Percentiles rank a stretch among this genome's conserved stretches.
These are phyloP conservation scores for Solanum megistacrolobum DNA, from an alignment of 257 asterid genomes.

Conservation along the genomic window DNA sequence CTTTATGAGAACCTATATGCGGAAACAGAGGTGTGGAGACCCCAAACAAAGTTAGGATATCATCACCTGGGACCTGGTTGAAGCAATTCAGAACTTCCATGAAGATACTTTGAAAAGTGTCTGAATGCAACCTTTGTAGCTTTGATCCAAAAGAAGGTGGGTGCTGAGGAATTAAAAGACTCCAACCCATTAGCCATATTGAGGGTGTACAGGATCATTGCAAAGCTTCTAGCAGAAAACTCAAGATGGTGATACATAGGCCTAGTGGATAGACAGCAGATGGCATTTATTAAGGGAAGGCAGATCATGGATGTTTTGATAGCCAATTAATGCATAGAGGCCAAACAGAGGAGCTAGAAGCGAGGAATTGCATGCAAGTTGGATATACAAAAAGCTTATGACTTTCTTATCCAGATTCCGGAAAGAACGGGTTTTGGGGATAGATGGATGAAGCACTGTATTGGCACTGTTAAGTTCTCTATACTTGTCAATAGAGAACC, in stretches of 20 bases:
- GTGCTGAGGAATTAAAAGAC: background rate
- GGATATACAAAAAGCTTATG: background rate
- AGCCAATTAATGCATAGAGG: background rate
- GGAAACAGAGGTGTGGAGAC: background rate
- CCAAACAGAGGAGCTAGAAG: background rate
- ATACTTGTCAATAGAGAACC: background rate
- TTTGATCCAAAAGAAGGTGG: background rate
- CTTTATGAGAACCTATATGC: background rate
- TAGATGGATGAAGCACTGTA: background rate
- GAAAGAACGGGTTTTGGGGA: background rate
- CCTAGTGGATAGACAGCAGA: background rate
- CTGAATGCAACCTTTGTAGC: background rate
- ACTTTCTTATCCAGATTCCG: background rate
- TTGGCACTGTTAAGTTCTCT: background rate
- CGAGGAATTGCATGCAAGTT: background rate
- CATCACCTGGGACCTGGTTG: background rate
- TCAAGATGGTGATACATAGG: background rate
- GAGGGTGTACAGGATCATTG: background rate
- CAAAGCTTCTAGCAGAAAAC: background rate
- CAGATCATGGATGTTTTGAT: background rate
- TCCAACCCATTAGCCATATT: background rate
- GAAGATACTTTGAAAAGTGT: background rate
- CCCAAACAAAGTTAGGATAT: background rate
- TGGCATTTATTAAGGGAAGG: background rate
- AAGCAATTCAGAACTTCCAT: background rate